phyloP scores from a whole-genome alignment of 2,329 filamentous ascomycete genomes.

The Tolypocladium cylindrosporum region DNA sequence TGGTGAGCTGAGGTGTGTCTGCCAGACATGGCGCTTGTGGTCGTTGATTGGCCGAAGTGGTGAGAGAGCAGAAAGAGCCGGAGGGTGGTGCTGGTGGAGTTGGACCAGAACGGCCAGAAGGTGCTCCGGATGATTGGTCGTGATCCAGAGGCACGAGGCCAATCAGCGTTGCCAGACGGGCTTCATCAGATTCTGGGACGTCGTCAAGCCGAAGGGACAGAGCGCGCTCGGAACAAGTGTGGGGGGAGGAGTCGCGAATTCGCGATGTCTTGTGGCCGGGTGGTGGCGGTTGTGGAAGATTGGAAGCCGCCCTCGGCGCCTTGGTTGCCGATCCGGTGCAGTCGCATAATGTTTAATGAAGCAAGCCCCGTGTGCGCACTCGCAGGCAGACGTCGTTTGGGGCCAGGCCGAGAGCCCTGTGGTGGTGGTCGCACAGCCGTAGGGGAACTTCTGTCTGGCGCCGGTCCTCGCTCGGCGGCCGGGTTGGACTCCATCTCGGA shows the following conservation, averaged over 20 bases:
- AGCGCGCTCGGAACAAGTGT: not conserved
- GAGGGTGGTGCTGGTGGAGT: constrained; percentile 13
- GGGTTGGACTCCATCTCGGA: not conserved
- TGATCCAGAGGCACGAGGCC: not conserved
- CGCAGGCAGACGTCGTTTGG: not conserved
- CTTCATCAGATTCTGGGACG: not conserved
- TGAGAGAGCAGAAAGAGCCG: constrained; percentile 5
- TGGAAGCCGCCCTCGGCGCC: not conserved
- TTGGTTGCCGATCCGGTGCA: not conserved
- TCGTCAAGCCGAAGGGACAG: not conserved
- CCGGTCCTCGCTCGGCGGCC: constrained; percentile 3
- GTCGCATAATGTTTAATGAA: not conserved
- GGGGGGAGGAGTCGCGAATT: not conserved
- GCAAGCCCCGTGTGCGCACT: not conserved
- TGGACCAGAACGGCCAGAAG: not conserved
- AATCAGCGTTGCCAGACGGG: not conserved
- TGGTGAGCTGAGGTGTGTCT: constrained; percentile 23
- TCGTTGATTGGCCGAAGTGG: constrained; percentile 18
- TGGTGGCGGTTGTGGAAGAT: not conserved
- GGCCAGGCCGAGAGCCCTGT: not conserved
- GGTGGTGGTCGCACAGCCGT: not conserved
- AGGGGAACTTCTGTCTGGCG: constrained; percentile 2
- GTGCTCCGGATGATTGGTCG: not conserved
- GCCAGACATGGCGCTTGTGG: constrained; percentile 15
- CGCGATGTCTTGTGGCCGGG: not conserved